These are phyloP conservation scores for Saturnispora besseyi DNA, from an alignment of 805 yeast species.

Conservation along the genomic window DNA sequence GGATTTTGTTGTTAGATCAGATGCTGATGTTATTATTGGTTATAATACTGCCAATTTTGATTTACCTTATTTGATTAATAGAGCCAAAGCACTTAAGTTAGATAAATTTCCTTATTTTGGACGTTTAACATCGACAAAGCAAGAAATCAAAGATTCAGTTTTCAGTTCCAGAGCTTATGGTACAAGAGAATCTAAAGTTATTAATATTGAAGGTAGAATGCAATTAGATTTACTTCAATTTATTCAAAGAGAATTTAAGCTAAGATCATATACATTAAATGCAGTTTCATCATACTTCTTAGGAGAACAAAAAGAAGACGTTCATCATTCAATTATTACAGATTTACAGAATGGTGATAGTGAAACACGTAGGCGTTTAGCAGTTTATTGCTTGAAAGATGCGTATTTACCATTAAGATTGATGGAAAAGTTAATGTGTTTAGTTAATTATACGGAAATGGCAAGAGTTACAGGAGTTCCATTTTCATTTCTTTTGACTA, in stretches of 20 bases:
- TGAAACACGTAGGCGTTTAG: conserved; percentile 89
- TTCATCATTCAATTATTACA: conserved; percentile 92
- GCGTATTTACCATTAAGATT: conserved; percentile 86
- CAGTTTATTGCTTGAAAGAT: conserved; percentile 95
- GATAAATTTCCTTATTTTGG: conserved; percentile 78
- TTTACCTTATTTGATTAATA: conserved; percentile 81
- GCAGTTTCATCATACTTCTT: conserved; percentile 91
- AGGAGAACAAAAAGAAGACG: conserved; percentile 96
- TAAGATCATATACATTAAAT: conserved; percentile 89
- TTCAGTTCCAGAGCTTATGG: conserved; percentile 96
- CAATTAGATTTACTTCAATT: conserved; percentile 90
- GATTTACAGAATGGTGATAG: conserved; percentile 86
- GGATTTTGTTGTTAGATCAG: conserved; percentile 73
- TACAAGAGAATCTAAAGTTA: conserved; percentile 83
- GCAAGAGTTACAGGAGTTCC: conserved; percentile 99
- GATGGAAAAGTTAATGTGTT: conserved; percentile 88
- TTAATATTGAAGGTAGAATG: conserved; percentile 92
- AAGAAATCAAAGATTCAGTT: conserved; percentile 70
- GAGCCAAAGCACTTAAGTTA: conserved; percentile 68
- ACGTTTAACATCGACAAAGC: conserved; percentile 55
- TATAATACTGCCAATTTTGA: conserved; percentile 93
- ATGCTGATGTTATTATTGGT: conserved; percentile 95
- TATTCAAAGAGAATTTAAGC: conserved; percentile 87
- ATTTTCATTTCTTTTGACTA: conserved; percentile 71
- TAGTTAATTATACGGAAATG: conserved; percentile 97